A percentile compares a stretch with the other conserved stretches of the same genome.
phyloP scores from a whole-genome alignment of 2,329 filamentous ascomycete genomes.

The Dothiorella sarmentorum region DNA sequence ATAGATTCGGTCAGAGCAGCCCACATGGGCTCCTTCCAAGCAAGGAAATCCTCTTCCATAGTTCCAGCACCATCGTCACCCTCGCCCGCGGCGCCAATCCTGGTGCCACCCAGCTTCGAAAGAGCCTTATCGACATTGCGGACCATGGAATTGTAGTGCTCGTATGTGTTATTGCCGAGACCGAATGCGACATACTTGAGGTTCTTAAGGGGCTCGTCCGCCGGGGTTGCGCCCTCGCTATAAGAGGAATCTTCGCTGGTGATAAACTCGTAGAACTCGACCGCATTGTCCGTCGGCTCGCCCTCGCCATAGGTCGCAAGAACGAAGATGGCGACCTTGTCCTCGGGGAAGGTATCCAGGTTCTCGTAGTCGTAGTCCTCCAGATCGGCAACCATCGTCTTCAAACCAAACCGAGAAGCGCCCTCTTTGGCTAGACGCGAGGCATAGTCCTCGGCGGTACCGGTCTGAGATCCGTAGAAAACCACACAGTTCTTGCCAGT shows the following conservation, averaged over 20 bases:
- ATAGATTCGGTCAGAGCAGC: constrained; percentile 75
- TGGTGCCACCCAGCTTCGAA: constrained; percentile 74
- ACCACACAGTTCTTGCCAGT: constrained; percentile 95
- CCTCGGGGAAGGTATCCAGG: constrained; percentile 79
- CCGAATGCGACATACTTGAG: constrained; percentile 95
- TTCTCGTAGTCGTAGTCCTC: constrained; percentile 98
- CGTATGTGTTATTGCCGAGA: constrained; percentile 98
- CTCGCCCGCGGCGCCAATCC: constrained; percentile 86
- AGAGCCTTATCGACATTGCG: constrained; percentile 82
- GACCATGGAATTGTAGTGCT: constrained; percentile 99
- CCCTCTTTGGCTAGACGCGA: constrained; percentile 95
- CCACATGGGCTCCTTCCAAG: constrained; percentile 99
- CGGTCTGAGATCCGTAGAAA: constrained; percentile 98
- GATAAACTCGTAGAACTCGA: constrained; percentile 98
- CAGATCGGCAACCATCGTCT: constrained; percentile 96
- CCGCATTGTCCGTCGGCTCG: constrained; percentile 96
- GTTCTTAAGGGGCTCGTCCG: constrained; percentile 67
- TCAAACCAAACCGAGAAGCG: constrained; percentile 90
- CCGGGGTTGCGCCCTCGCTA: constrained; percentile 58
- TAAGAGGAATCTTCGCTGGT: constrained; percentile 77
- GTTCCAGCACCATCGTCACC: constrained; percentile 97
- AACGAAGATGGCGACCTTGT: constrained; percentile 93
- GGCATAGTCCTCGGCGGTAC: constrained; percentile 97
- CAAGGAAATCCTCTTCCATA: constrained; percentile 98
- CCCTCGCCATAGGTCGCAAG: constrained; percentile 97